Conservation (phyloP, 2,329 filamentous ascomycete species). For the Sphaerulina musiva region DNA sequence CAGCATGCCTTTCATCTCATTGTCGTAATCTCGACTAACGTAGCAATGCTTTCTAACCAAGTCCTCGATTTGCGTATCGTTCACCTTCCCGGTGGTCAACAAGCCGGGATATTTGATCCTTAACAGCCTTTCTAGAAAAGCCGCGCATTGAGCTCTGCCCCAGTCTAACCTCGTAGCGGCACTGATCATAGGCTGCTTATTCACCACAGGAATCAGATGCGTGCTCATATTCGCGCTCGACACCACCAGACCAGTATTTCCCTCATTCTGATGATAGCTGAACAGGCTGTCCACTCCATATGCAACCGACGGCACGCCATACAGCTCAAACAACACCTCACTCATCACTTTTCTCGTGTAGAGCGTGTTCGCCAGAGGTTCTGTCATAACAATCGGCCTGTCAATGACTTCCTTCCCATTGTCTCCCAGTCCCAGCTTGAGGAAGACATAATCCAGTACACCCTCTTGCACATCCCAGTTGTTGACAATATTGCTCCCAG, state of each 20-base stretch:
- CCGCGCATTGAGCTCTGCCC: slow-evolving; percentile 83
- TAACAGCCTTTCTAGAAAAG: slow-evolving; percentile 85
- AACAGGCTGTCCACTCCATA: slow-evolving; percentile 97
- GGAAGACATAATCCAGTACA: slow-evolving; percentile 85
- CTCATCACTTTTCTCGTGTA: slow-evolving; percentile 83
- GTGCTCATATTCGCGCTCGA: slow-evolving; percentile 91
- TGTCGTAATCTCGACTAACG: slow-evolving; percentile 74
- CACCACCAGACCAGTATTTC: slow-evolving; percentile 77
- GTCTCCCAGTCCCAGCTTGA: slow-evolving; percentile 78
- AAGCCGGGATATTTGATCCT: slow-evolving; percentile 88
- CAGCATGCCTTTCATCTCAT: slow-evolving; percentile 67
- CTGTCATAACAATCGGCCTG: slow-evolving; percentile 87
- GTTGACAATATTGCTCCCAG: slow-evolving; percentile 81
- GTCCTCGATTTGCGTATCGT: slow-evolving; percentile 76
- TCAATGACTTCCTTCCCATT: slow-evolving; percentile 67
- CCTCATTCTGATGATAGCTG: slow-evolving; percentile 87
- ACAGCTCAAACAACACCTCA: slow-evolving; percentile 95
- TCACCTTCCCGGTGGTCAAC: slow-evolving; percentile 60
- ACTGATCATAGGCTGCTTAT: slow-evolving; percentile 73
- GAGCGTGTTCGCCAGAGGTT: slow-evolving; percentile 81
- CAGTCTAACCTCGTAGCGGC: slow-evolving; percentile 89
- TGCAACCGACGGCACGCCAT: slow-evolving; percentile 78
- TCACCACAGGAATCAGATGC: slow-evolving; percentile 87
- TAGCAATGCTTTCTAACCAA: slow-evolving; percentile 87
- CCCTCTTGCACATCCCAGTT: slow-evolving; percentile 99